Evolutionary conservation across 2,329 filamentous ascomycete species (phyloP).

Genomic region (Fusarium nanum): DNA sequence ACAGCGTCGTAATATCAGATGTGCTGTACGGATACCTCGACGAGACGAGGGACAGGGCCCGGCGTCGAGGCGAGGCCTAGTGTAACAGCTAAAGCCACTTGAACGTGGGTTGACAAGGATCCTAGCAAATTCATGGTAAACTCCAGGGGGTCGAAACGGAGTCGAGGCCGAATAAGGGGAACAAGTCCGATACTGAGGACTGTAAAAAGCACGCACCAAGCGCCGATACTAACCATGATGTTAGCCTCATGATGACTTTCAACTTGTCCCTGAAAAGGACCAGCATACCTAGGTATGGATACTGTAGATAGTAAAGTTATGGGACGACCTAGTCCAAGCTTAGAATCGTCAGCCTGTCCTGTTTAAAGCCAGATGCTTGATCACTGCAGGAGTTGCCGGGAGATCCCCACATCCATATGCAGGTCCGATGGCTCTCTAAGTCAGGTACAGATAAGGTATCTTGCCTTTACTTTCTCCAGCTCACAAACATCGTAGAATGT

Average conservation of each 20-base stretch:
- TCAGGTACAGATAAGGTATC: neutral
- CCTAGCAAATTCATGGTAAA: constrained; percentile 30
- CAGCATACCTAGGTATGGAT: constrained; percentile 2
- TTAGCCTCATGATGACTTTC: constrained; percentile 33
- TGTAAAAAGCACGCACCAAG: constrained; percentile 38
- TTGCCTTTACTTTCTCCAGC: constrained; percentile 1
- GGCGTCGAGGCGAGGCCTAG: constrained; percentile 36
- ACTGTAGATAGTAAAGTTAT: neutral
- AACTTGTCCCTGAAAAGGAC: constrained; percentile 9
- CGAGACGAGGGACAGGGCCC: neutral
- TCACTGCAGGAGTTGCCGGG: constrained; percentile 23
- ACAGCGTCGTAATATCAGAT: constrained; percentile 7
- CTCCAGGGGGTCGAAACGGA: constrained; percentile 34
- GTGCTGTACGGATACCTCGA: neutral
- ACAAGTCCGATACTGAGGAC: constrained; percentile 33
- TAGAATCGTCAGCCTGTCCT: constrained; percentile 9
- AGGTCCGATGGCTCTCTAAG: constrained; percentile 26
- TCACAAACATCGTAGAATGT: neutral
- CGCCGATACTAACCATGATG: constrained; percentile 34
- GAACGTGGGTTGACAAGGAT: constrained; percentile 38
- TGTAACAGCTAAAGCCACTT: constrained; percentile 31
- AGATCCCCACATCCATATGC: constrained; percentile 36
- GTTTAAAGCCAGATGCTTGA: constrained; percentile 23
- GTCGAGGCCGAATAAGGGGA: constrained; percentile 40
- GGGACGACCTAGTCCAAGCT: constrained; percentile 6